Evolutionary conservation across 2,329 filamentous ascomycete genomes (phyloP), one percentile per base, ranked within the genome.

Genomic region (Ophiobolus disseminans): DNA sequence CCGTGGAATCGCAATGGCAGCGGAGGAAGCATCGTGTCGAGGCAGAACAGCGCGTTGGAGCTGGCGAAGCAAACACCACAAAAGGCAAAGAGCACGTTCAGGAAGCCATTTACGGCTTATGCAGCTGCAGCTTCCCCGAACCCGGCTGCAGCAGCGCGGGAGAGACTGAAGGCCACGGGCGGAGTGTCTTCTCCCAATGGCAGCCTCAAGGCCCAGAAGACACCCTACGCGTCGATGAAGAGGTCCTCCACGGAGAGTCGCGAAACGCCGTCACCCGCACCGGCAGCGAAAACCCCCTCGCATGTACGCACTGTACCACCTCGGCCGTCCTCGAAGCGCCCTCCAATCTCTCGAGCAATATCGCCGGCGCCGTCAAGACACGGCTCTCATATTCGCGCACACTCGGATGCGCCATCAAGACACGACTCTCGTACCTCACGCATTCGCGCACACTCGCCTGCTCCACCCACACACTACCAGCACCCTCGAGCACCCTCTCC

Each of bases 51-150:
- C 45, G 78, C 75, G 50, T 80, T 78, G 59, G 57, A 57, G 23
- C 78, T 78, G 19, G 53, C 56, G 5, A 81, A 82, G 65, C 70
- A 76, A 44, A 53, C 63, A 38, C 70, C 74, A 5, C 69, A 73
- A 52, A 79, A 78, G 66, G 59, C 68, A 48, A 86, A 84, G 70
- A 84, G 81, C 19, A 76, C 80, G 45, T 86, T 84, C 65, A 73
- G 84, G 53, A 86, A 85, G 64, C 84, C 84, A 4, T 87, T 86
- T 59, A 83, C 85, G 52, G 84, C 84, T n/a, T 85, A 87, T 64
- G 79, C 70, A 57, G 75, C 53, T 55, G 75, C 74, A 41, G 56
- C 60, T 32, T 62, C 69, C 21, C 75, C 75, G n/a, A 77, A 76
- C 52, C 73, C 75, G 10, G 70, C 68, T 7, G 70, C 74, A 3